Base-by-base conservation (phyloP, 2,329 filamentous ascomycete species). In the Septoria petroselini region DNA sequence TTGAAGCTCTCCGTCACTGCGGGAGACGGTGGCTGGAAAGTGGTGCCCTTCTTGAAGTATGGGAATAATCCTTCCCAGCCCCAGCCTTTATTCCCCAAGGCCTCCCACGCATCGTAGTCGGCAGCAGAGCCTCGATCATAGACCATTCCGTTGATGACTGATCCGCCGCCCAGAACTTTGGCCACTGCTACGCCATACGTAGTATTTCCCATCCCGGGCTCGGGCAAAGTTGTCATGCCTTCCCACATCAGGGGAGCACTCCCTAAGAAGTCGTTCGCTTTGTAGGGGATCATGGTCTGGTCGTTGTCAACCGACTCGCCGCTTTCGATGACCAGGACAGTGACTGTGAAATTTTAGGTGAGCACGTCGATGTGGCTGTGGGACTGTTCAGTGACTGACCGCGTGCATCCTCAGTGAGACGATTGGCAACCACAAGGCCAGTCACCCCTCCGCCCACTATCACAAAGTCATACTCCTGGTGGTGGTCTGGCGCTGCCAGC, bases 81-180 rank as follows among this genome's bases (percentile, higher is more conserved):
- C 55, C 58, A 60, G n/a, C 53, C 58, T 17, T 42, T 18, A 30
- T 59, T 59, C 7, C 57, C 55, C 9, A 59, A 41, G 21, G 38
- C 31, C n/a, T 54, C 66, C 71, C 71, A 74, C 2, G 70, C 68
- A 53, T 73, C 63, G 21, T 71, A 72, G 50, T 71, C 69, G 5
- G 55, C 64, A 14, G 61, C 58, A 27, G 62, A 58, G 9, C 62
- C 70, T 5, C 70, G 65, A 44, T 68, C 67, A 49, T 68, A 70
- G 5, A 64, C 58, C 67, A 72, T 69, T 6, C 67, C 66, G 55
- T 72, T 71, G 18, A 71, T 62, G 1, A 66, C 64, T 14, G 63
- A 65, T 8, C 66, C 64, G 1, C 69, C 70, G 3, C 70, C 69
- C 2, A 71, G 62, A 1, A 66, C 52, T 53, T 55, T 55, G 9